Base-by-base conservation (phyloP, 2,329 filamentous ascomycete genomes). In the Ceratocystis papillata region DNA sequence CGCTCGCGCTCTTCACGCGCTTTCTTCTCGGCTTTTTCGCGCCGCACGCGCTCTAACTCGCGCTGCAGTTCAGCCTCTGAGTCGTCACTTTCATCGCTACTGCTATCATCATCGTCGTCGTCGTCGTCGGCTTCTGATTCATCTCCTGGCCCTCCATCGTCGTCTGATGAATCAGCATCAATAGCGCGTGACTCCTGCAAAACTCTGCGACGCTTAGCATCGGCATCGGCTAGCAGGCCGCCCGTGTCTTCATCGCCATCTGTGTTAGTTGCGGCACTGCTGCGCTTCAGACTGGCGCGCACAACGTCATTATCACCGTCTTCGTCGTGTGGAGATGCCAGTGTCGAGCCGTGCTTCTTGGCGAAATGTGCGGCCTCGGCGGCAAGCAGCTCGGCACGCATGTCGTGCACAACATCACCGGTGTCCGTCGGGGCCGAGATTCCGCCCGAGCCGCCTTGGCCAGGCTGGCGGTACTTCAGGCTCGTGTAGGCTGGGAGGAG, bases 21-120 rank as follows among this genome's bases (percentile, higher is more conserved):
- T 72, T 71, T 75, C 76, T 77, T 72, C 69, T 94, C 90, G 1
- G 88, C 87, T 64, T 90, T 80, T 75, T 96, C 91, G 69, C 85
- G 86, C 74, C 95, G 90, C 74, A 99, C 96, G 75, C 96, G 94
- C 73, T 96, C 93, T 59, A 99, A 77, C 75, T 99, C 94, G 55
- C 93, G 84, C 82, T 96, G 89, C 69, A 99, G 79, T 74, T 95
- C 90, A 0, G 90, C 92, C 4, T 90, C 88, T 71, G 93, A 89
- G 70, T 96, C 90, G 70, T 91, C 88, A 64, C 89, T 84, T 61
- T 87, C 83, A 61, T 57, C 33, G 25, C 64, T 57, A 7, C 53
- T 62, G 59, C 67, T 65, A n/a, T 63, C 53, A 12, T 68, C 76
- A 44, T 73, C 73, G 45, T 77, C 75, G 25, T 87, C 84, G 69